Percentiles rank a stretch among this genome's conserved stretches.
Conservation (phyloP, 2,329 filamentous ascomycete genomes). For the Zymoseptoria passerinii region DNA sequence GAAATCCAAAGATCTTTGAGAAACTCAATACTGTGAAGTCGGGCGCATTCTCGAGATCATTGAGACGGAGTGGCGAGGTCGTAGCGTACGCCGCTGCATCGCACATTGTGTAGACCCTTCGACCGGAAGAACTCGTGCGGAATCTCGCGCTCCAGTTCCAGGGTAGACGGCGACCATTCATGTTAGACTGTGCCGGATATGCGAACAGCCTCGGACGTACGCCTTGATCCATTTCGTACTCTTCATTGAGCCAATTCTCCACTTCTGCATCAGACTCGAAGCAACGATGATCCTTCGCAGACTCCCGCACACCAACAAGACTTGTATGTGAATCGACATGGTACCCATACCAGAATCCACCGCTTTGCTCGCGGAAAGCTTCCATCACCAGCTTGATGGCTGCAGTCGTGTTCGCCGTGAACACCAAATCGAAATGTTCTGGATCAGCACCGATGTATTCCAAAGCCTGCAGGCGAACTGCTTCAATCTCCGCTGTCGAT, state of each 20-base stretch:
- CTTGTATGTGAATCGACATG: conserved; percentile 82
- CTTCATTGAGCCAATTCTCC: conserved; percentile 50
- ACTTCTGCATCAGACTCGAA: conserved; percentile 57
- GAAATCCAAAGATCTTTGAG: conserved; percentile 98
- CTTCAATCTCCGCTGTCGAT: conserved; percentile 60
- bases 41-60: conserved; percentile 52
- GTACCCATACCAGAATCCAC: conserved; percentile 73
- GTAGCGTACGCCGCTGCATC: conserved; percentile 78
- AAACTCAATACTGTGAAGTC: conserved; percentile 85
- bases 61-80: conserved; percentile 67
- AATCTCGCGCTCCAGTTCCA: conserved; percentile 50
- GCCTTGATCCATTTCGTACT: conserved; percentile 18
- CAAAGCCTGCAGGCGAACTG: conserved; percentile 62
- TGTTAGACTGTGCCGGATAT: conserved; percentile 86
- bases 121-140: neutral
- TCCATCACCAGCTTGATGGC: conserved; percentile 82
- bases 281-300: conserved; percentile 57
- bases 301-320: conserved; percentile 62
- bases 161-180: conserved; percentile 73
- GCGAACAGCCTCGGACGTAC: conserved; percentile 52
- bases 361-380: conserved; percentile 56
- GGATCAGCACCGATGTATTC: conserved; percentile 75
- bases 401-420: conserved; percentile 86
- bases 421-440: conserved; percentile 75
- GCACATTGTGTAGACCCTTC: conserved; percentile 55